A percentile compares a stretch with the other conserved stretches of the same genome.
These are phyloP conservation scores for Huntiella moniliformis DNA, from an alignment of 2,329 filamentous ascomycete genomes.

Conservation along the genomic window DNA sequence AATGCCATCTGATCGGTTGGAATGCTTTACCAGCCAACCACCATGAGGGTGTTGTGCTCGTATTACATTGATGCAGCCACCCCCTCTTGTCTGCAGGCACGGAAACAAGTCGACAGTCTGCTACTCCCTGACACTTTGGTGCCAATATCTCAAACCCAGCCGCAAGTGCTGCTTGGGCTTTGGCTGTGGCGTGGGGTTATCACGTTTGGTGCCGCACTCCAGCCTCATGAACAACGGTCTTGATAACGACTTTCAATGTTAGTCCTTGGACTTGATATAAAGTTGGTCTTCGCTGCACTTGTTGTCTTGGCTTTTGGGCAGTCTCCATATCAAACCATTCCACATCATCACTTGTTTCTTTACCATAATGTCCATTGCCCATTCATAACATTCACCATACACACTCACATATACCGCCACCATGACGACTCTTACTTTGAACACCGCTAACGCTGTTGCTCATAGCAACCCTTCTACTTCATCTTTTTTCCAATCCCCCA, in stretches of 20 bases:
- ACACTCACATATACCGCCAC: conserved; percentile 11
- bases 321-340: neutral
- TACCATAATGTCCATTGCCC: neutral
- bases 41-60: no score
- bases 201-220: neutral
- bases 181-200: neutral
- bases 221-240: neutral
- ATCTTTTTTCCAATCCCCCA: conserved; percentile 20
- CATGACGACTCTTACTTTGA: conserved; percentile 21
- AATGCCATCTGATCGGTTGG: no score
- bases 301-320: no score
- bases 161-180: no score
- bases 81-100: no score
- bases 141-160: no score
- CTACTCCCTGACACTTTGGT: no score
- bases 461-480: conserved; percentile 28
- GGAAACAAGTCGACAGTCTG: no score
- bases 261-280: conserved; percentile 6
- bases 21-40: no score
- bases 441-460: conserved; percentile 22
- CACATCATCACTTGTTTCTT: neutral
- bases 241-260: neutral
- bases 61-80: no score
- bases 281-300: neutral
- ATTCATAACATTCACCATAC: no score